These are phyloP conservation scores for Lactifluus subvellereus DNA, from an alignment of 768 basidiomycete species.

Conservation along the genomic window DNA sequence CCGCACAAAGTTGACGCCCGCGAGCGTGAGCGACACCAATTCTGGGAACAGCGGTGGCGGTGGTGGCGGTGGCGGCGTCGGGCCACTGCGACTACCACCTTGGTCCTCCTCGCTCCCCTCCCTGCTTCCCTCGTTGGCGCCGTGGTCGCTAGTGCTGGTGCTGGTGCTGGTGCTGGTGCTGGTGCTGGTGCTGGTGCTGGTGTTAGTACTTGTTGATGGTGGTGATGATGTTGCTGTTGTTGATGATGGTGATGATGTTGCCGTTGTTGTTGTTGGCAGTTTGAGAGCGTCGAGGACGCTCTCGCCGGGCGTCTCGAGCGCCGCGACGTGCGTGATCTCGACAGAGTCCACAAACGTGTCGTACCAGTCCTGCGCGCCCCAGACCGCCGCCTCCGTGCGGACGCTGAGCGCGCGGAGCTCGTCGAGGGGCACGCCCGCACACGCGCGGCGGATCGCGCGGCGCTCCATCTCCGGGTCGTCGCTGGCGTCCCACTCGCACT, in stretches of 20 bases:
- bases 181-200: too few relatives aligned
- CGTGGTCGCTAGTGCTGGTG: background rate
- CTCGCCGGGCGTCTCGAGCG: slow-evolving; percentile 2
- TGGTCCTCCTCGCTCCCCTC: background rate
- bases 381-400: slow-evolving; percentile 6
- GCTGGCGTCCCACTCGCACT: slow-evolving; percentile 19
- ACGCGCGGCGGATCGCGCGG: slow-evolving; percentile 4
- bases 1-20: slow-evolving; percentile 13
- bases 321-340: slow-evolving; percentile 15
- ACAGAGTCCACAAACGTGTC: background rate
- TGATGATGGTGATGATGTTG: too few relatives aligned
- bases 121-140: too few relatives aligned
- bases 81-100: background rate
- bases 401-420: slow-evolving; percentile 11
- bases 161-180: background rate
- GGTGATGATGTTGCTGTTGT: background rate
- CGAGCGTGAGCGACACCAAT: slow-evolving; percentile 13
- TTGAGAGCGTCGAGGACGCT: slow-evolving; percentile 16
- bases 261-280: background rate
- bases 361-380: slow-evolving; percentile 11
- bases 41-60: slow-evolving; percentile 3
- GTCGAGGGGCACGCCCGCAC: slow-evolving; percentile 1
- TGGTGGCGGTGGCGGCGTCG: background rate
- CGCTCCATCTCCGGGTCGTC: slow-evolving; percentile 12
- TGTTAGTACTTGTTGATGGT: background rate